Conservation (phyloP, 768 basidiomycete genomes). For the Boletus sensibilis region DNA sequence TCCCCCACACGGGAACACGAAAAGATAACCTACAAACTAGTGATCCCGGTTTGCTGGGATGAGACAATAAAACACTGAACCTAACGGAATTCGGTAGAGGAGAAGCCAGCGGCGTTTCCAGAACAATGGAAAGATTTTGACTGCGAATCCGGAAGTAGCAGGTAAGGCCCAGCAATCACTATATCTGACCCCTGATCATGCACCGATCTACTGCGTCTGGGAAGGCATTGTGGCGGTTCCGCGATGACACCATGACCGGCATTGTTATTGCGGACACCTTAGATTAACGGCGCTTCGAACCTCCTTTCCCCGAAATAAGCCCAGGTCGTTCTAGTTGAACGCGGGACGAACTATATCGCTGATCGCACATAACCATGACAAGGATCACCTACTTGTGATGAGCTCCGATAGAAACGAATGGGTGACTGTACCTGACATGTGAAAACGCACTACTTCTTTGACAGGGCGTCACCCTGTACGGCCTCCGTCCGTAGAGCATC, state of each 20-base stretch:
- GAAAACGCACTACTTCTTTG: slow-evolving; percentile 4
- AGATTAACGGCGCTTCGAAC: slow-evolving; percentile 20
- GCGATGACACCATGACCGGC: slow-evolving; percentile 23
- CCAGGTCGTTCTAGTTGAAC: slow-evolving; percentile 2
- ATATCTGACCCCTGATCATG: slow-evolving; percentile 25
- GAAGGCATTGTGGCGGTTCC: slow-evolving; percentile 31
- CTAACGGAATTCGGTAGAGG: slow-evolving; percentile 5
- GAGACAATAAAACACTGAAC: background rate
- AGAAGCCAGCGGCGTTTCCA: slow-evolving; percentile 27
- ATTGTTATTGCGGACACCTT: slow-evolving; percentile 20
- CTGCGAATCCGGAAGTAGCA: slow-evolving; percentile 30
- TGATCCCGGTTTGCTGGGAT: background rate
- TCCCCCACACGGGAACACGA: slow-evolving; percentile 1
- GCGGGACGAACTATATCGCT: background rate
- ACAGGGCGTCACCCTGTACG: background rate
- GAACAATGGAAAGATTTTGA: slow-evolving; percentile 18
- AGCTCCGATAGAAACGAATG: slow-evolving; percentile 7
- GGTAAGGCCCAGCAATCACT: slow-evolving; percentile 23
- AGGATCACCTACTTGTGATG: background rate
- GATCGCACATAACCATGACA: slow-evolving; percentile 4
- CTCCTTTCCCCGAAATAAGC: slow-evolving; percentile 11
- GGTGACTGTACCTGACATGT: background rate
- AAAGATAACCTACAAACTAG: background rate
- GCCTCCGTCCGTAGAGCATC: slow-evolving; percentile 14
- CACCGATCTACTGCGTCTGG: slow-evolving; percentile 28